Evolutionary conservation across 371 early-diverging fungal genomes (phyloP).

Genomic region (Capniomyces stellatus): DNA sequence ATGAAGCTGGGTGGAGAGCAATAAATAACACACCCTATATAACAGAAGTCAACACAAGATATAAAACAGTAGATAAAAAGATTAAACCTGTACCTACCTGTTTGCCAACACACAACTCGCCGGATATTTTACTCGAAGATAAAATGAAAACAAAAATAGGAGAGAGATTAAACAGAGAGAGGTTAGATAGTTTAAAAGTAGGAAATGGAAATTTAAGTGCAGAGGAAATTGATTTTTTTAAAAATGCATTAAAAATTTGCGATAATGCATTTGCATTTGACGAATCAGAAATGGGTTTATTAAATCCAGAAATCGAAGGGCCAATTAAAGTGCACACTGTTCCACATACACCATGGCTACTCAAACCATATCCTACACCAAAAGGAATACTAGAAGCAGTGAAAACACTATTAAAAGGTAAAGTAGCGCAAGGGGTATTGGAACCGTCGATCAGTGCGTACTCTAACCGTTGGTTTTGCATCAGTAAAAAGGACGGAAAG

Average conservation of each 20-base stretch:
- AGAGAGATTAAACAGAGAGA: constrained; percentile 1
- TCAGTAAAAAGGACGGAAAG: constrained; percentile 11
- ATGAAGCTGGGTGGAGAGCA: neutral
- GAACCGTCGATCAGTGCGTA: constrained; percentile 14
- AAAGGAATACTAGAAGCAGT: constrained; percentile 2
- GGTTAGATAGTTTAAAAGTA: neutral
- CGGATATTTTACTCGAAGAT: neutral
- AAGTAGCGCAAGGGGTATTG: constrained; percentile 8
- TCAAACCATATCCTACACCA: constrained; percentile 3
- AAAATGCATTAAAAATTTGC: neutral
- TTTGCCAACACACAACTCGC: neutral
- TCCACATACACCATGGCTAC: constrained; percentile 3
- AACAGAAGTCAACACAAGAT: neutral
- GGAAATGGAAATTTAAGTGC: constrained; percentile 4
- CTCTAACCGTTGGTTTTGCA: constrained; percentile 9
- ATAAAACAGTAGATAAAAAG: constrained; percentile 6
- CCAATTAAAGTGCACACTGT: constrained; percentile 7
- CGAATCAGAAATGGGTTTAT: constrained; percentile 2
- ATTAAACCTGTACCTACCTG: constrained; percentile 1
- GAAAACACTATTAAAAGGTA: neutral
- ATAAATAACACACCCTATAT: neutral
- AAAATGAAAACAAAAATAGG: neutral
- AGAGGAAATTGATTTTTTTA: constrained; percentile 3
- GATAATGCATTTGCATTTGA: constrained; percentile 7
- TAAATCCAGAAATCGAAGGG: neutral